Percentiles rank a stretch among this genome's conserved stretches.
phyloP scores from a whole-genome alignment of 768 basidiomycete species.

The Leccinum uliginosum region DNA sequence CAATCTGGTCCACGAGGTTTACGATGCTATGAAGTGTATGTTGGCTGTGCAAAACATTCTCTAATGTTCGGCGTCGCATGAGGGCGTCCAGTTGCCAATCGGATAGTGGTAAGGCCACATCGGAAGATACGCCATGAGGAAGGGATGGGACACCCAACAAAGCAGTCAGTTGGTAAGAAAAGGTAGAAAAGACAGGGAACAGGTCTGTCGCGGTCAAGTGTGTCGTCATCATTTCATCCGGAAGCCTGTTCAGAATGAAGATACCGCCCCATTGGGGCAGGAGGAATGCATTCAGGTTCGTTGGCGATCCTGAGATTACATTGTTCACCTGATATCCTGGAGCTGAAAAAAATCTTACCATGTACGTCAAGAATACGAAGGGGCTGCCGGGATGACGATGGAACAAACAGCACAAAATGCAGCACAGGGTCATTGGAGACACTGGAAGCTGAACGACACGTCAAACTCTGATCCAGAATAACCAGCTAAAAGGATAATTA shows the following conservation, averaged over 20 bases:
- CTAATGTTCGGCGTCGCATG: conserved; percentile 59
- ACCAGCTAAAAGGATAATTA: conserved; percentile 32
- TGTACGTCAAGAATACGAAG: conserved; percentile 57
- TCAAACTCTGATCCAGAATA: conserved; percentile 2
- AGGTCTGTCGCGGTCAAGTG: conserved; percentile 40
- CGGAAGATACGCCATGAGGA: conserved; percentile 41
- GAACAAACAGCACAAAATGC: conserved; percentile 88
- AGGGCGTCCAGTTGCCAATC: conserved; percentile 84
- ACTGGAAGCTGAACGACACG: conserved; percentile 64
- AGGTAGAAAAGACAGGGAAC: conserved; percentile 53
- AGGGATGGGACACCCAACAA: conserved; percentile 78
- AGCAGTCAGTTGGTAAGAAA: conserved; percentile 65
- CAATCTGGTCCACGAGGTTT: conserved; percentile 78
- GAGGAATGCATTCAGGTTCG: conserved; percentile 67
- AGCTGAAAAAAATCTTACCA: conserved; percentile 33
- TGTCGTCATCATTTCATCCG: conserved; percentile 19
- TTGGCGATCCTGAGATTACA: conserved; percentile 38
- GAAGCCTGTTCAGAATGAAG: conserved; percentile 62
- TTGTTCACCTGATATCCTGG: conserved; percentile 8
- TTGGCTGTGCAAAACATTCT: conserved; percentile 62
- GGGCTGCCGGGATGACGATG: conserved; percentile 64
- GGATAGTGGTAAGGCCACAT: conserved; percentile 36
- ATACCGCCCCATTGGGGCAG: conserved; percentile 95
- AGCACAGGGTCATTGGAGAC: conserved; percentile 91
- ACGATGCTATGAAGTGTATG: conserved; percentile 82